These are phyloP conservation scores for Eimeria necatrix DNA, from an alignment of 169 alveolate species.

Conservation along the genomic window DNA sequence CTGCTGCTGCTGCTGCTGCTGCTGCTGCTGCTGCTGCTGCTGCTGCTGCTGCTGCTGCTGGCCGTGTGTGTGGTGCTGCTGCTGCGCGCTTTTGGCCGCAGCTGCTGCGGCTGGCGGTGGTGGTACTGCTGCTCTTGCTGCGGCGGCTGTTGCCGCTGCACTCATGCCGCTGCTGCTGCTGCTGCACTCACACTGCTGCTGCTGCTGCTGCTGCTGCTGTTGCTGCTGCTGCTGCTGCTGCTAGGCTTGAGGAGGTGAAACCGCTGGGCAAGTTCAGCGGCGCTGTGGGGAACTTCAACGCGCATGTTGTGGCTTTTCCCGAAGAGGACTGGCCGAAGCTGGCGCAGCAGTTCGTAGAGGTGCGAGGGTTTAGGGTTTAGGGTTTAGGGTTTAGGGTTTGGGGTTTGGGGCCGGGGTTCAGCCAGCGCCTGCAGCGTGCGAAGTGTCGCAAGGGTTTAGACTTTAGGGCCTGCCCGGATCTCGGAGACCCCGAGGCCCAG, in stretches of 20 bases:
- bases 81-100: not conserved
- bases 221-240: not conserved
- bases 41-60: slow-evolving; percentile 17
- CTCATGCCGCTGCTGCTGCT: slow-evolving; percentile 8
- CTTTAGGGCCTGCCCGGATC: no score
- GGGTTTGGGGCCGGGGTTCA: not conserved
- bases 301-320: slow-evolving; percentile 94
- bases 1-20: slow-evolving; percentile 10
- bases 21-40: slow-evolving; percentile 14
- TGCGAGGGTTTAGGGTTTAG: slow-evolving; percentile 30
- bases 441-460: slow-evolving; percentile 69
- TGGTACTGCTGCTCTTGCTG: slow-evolving; percentile 21
- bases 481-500: no score
- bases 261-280: slow-evolving; percentile 96
- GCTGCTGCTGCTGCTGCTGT: slow-evolving; percentile 2
- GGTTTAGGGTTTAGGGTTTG: slow-evolving; percentile 59
- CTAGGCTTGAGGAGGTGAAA: slow-evolving; percentile 82
- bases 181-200: not conserved
- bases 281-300: slow-evolving; percentile 97
- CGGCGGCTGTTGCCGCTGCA: not conserved
- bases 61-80: not conserved
- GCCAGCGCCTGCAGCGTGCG: no score
- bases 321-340: slow-evolving; percentile 92
- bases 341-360: slow-evolving; percentile 77
- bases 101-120: not conserved